Evolutionary conservation across 1,139 yeast genomes (phyloP), one percentile per base, ranked within the genome.

Genomic region (Barnettozyma hawaiiensis): DNA sequence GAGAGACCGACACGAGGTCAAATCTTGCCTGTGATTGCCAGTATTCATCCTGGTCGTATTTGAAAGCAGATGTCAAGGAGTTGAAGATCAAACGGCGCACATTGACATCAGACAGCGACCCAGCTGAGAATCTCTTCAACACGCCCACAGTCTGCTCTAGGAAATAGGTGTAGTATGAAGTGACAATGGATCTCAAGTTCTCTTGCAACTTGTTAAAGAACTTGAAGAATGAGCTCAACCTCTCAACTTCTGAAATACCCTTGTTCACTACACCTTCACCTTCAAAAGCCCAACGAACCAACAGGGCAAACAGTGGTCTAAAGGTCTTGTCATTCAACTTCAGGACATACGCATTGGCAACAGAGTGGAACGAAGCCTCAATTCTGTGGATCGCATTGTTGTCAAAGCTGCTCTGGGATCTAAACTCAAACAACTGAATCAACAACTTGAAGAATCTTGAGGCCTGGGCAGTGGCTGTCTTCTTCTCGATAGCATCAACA

Each of bases 241-340:
- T 71, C 34, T 80, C 75, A 9, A 62, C 55, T 55, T 77, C 81
- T 19, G 70, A 62, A 42, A 73, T 70, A 14, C 65, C 59, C 3
- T 61, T 55, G 48, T 69, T 65, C 12, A 64, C 65, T 8, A 77
- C 74, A 37, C 85, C 87, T 61, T 84, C 92, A 43, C 89, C 95
- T 49, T 78, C 81, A 52, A 85, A 75, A 3, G 97, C 95, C 98
- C 98, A 92, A 62, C 92, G 78, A n/a, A 84, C 89, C 58, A 87
- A 70, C 31, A 81, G 72, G 7, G 92, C 90, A 66, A 94, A 90
- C 57, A 87, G 67, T 21, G 98, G 98, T 59, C 97, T 78, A 75
- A 92, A 94, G 12, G 81, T 76, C 68, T 87, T 87, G 63, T 92
- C 98, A 59, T 92, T 92, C 63, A 94, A 75, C 63, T 92, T 90